Evolutionary conservation across 805 yeast species (phyloP).

Genomic region (Tetrapisispora taiwanensis): DNA sequence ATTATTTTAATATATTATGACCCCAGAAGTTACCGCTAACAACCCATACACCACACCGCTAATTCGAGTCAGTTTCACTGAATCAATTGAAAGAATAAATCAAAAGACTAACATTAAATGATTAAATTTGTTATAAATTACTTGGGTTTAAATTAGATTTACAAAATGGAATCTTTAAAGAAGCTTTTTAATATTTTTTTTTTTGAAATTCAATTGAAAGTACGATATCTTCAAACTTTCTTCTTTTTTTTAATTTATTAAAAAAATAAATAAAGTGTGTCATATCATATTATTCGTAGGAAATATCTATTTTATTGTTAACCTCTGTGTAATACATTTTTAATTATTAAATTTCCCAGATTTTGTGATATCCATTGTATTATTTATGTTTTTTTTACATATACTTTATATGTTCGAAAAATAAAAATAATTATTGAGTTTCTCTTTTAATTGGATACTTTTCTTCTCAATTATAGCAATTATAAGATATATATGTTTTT

Average conservation of each 20-base stretch:
- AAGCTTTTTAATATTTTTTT: too few species aligned
- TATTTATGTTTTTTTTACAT: not conserved
- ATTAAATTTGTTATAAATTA: not conserved
- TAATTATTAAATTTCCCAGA: not conserved
- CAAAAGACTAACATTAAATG: constrained; percentile 1
- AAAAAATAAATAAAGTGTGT: not conserved
- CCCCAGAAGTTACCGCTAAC: not conserved
- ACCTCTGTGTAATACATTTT: not conserved
- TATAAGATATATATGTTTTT: too few species aligned
- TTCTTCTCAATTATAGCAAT: not conserved
- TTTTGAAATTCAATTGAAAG: not conserved
- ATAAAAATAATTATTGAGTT: not conserved
- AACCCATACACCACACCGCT: constrained; percentile 3
- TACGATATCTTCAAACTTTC: not conserved
- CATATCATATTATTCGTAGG: not conserved
- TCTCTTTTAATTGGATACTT: constrained; percentile 3
- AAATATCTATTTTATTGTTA: constrained; percentile 3
- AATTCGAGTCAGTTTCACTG: not conserved
- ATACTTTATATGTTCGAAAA: not conserved
- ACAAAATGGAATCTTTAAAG: not conserved
- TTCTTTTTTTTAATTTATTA: too few species aligned
- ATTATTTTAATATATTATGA: not conserved
- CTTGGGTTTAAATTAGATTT: constrained; percentile 3
- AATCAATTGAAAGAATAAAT: constrained; percentile 1
- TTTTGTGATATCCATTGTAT: not conserved